These are phyloP conservation scores for Eimeria necatrix DNA, from an alignment of 169 alveolate species.

Conservation along the genomic window DNA sequence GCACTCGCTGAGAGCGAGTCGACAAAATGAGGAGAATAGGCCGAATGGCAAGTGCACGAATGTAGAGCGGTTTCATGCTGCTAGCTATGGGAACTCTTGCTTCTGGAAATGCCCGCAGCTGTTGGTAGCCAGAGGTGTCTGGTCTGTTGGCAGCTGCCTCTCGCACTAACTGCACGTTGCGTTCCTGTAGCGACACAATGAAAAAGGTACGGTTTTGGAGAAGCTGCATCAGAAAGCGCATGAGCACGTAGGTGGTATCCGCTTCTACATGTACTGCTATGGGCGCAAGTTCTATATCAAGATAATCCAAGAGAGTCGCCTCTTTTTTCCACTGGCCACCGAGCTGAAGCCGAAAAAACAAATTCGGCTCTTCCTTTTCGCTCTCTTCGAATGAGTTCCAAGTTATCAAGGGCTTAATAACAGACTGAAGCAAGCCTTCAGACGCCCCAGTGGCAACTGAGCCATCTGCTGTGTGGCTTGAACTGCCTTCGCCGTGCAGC, in stretches of 20 bases:
- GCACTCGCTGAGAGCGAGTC: constrained; percentile 71
- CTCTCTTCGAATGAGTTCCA: constrained; percentile 49
- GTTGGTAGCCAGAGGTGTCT: constrained; percentile 47
- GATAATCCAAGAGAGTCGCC: constrained; percentile 74
- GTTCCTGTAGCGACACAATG: constrained; percentile 73
- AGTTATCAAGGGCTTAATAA: neutral
- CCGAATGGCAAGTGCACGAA: constrained; percentile 70
- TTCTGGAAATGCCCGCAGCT: constrained; percentile 74
- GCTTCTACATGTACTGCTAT: constrained; percentile 74
- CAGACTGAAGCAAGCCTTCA: constrained; percentile 13
- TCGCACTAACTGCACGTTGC: constrained; percentile 62
- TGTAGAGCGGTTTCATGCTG: constrained; percentile 61
- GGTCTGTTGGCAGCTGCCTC: constrained; percentile 69
- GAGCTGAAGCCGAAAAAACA: constrained; percentile 67
- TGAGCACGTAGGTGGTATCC: constrained; percentile 77
- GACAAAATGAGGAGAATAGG: constrained; percentile 72
- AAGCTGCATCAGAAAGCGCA: constrained; percentile 73
- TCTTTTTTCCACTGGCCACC: constrained; percentile 75
- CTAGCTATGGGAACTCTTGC: constrained; percentile 37
- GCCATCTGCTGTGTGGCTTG: neutral
- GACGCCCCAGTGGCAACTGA: neutral
- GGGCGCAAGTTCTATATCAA: constrained; percentile 75
- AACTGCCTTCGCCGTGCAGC: constrained; percentile 60
- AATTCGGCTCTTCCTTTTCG: neutral
- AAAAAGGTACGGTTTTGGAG: constrained; percentile 61